These are phyloP conservation scores for Panicum virgatum DNA, from an alignment of 202 grass and related monocot species.

Conservation along the genomic window DNA sequence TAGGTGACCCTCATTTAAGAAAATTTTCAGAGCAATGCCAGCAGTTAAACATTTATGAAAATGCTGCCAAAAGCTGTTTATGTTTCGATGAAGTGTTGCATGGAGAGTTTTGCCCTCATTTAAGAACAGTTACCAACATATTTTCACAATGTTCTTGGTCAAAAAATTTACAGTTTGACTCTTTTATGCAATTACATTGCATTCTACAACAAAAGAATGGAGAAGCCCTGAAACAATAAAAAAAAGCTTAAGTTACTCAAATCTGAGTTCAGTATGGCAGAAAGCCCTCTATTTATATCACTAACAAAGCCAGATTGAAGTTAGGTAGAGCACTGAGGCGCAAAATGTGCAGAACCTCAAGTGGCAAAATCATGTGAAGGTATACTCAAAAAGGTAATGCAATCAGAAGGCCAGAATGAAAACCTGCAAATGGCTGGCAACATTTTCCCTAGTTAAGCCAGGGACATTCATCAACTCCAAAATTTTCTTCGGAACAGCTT, in stretches of 20 bases:
- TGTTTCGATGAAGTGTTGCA: neutral
- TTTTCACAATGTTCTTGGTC: neutral
- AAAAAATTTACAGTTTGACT: neutral
- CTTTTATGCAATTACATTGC: neutral
- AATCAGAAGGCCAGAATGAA: conserved; percentile 39
- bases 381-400: conserved; percentile 23
- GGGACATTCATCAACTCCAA: conserved; percentile 99
- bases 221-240: neutral
- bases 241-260: neutral
- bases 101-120: neutral
- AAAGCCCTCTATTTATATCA: neutral
- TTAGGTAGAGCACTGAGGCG: too few relatives aligned
- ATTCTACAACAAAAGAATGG: conserved; percentile 20
- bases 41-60: neutral
- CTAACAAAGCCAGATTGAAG: neutral
- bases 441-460: conserved; percentile 98
- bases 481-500: conserved; percentile 99
- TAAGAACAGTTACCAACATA: neutral
- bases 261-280: neutral
- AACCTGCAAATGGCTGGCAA: conserved; percentile 99
- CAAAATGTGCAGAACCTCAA: neutral
- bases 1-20: neutral
- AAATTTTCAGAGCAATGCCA: conserved; percentile 20
- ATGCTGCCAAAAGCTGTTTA: neutral
- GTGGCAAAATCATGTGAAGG: neutral